Percentiles rank a stretch among this genome's conserved stretches.
These are phyloP conservation scores for Mortierella hygrophila DNA, from an alignment of 192 early-diverging fungal genomes.

Conservation along the genomic window DNA sequence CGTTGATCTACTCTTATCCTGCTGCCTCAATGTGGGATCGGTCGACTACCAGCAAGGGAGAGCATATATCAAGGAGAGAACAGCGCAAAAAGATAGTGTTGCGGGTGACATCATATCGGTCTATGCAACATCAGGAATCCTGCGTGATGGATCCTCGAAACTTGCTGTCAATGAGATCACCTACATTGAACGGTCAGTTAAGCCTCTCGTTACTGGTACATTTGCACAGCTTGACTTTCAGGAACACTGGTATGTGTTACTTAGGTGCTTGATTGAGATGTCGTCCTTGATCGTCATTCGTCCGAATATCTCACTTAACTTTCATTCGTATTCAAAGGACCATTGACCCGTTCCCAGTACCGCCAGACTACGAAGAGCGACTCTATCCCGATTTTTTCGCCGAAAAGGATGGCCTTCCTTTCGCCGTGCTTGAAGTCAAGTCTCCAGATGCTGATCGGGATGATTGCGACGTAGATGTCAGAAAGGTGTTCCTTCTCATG, in stretches of 20 bases:
- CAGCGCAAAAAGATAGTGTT: background rate
- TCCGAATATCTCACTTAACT: constrained; percentile 3
- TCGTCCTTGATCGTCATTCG: background rate
- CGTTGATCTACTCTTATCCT: constrained; percentile 1
- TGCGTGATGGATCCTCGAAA: background rate
- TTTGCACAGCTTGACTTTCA: constrained; percentile 23
- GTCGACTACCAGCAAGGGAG: constrained; percentile 9
- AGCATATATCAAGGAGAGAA: constrained; percentile 12
- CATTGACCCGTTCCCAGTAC: constrained; percentile 23
- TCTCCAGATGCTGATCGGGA: constrained; percentile 20
- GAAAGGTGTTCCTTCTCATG: constrained; percentile 17
- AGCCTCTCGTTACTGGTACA: constrained; percentile 12
- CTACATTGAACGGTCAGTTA: constrained; percentile 7
- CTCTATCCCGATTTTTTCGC: constrained; percentile 12
- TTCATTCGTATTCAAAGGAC: constrained; percentile 20
- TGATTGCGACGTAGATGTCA: constrained; percentile 14
- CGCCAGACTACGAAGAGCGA: constrained; percentile 17
- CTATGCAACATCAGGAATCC: constrained; percentile 21
- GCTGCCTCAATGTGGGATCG: constrained; percentile 8
- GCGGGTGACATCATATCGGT: constrained; percentile 10
- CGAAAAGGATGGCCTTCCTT: constrained; percentile 24
- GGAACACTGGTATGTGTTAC: constrained; percentile 12
- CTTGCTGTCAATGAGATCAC: constrained; percentile 14
- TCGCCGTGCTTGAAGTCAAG: constrained; percentile 13
- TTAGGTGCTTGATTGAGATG: constrained; percentile 1